Evolutionary conservation across 2,329 filamentous ascomycete species (phyloP).

Genomic region (Microcyclospora pomicola): DNA sequence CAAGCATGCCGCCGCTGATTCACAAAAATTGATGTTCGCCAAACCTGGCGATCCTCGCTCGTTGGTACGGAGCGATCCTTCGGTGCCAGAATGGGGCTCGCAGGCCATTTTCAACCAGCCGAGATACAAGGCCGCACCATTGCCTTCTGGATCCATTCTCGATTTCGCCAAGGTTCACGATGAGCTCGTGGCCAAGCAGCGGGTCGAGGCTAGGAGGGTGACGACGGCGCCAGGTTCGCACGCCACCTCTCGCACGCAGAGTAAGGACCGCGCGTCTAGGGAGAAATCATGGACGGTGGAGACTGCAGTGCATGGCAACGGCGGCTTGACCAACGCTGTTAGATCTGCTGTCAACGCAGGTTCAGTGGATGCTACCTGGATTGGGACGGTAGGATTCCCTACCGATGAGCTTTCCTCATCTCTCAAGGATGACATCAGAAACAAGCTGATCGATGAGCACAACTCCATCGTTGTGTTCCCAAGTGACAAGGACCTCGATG

Average conservation of each 20-base stretch:
- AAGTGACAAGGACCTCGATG: slow-evolving; percentile 83
- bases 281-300: slow-evolving; percentile 72
- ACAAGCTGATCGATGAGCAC: slow-evolving; percentile 59
- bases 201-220: slow-evolving; percentile 10
- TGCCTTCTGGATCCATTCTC: slow-evolving; percentile 62
- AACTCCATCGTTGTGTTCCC: slow-evolving; percentile 75
- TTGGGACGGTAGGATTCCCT: slow-evolving; percentile 86
- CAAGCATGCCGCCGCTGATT: slow-evolving; percentile 23
- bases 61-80: slow-evolving; percentile 57
- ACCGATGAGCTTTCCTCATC: slow-evolving; percentile 69
- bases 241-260: slow-evolving; percentile 18
- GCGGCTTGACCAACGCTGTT: slow-evolving; percentile 77
- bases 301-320: slow-evolving; percentile 80
- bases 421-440: slow-evolving; percentile 70
- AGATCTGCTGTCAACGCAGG: slow-evolving; percentile 45
- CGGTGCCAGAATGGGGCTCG: slow-evolving; percentile 62
- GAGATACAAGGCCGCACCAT: slow-evolving; percentile 56
- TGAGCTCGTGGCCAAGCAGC: slow-evolving; percentile 16
- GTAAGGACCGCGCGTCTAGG: slow-evolving; percentile 42
- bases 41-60: slow-evolving; percentile 35
- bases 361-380: slow-evolving; percentile 67
- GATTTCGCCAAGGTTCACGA: slow-evolving; percentile 45
- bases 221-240: slow-evolving; percentile 4
- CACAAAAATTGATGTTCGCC: slow-evolving; percentile 39
- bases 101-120: slow-evolving; percentile 58